These are phyloP conservation scores for Lyophyllum semitale DNA, from an alignment of 768 basidiomycete species.

Conservation along the genomic window DNA sequence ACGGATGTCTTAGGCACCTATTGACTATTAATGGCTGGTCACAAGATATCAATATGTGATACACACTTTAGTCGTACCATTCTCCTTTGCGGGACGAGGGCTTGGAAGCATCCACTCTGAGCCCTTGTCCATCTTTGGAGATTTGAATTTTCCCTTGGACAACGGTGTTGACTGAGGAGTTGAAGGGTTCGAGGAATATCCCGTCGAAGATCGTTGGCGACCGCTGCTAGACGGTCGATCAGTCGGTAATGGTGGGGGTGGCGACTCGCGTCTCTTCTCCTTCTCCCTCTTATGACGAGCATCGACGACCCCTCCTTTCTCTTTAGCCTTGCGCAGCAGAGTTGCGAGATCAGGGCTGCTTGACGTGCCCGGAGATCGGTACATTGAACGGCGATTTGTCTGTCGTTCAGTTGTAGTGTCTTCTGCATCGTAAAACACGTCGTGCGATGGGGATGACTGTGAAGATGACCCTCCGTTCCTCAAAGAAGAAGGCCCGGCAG, in stretches of 20 bases:
- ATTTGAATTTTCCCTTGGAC: slow-evolving; percentile 34
- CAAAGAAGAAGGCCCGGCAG: slow-evolving; percentile 33
- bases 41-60: neutral
- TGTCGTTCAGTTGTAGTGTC: slow-evolving; percentile 60
- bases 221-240: slow-evolving; percentile 29
- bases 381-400: slow-evolving; percentile 81
- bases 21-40: slow-evolving; percentile 5
- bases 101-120: slow-evolving; percentile 53
- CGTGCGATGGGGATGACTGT: slow-evolving; percentile 56
- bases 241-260: slow-evolving; percentile 46
- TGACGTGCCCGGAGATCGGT: slow-evolving; percentile 85
- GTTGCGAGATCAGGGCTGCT: slow-evolving; percentile 92
- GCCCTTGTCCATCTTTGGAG: slow-evolving; percentile 15
- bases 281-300: slow-evolving; percentile 32
- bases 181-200: slow-evolving; percentile 27
- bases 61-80: slow-evolving; percentile 53
- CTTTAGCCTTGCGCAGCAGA: slow-evolving; percentile 81
- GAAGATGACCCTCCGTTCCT: slow-evolving; percentile 34
- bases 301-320: slow-evolving; percentile 50
- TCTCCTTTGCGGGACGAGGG: slow-evolving; percentile 44
- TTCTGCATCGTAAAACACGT: slow-evolving; percentile 65
- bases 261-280: slow-evolving; percentile 34
- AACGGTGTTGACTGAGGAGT: slow-evolving; percentile 30
- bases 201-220: slow-evolving; percentile 47
- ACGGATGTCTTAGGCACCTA: slow-evolving; percentile 65